These are phyloP conservation scores for Solanum ahanhuiri DNA, from an alignment of 257 asterid genomes.

Conservation along the genomic window DNA sequence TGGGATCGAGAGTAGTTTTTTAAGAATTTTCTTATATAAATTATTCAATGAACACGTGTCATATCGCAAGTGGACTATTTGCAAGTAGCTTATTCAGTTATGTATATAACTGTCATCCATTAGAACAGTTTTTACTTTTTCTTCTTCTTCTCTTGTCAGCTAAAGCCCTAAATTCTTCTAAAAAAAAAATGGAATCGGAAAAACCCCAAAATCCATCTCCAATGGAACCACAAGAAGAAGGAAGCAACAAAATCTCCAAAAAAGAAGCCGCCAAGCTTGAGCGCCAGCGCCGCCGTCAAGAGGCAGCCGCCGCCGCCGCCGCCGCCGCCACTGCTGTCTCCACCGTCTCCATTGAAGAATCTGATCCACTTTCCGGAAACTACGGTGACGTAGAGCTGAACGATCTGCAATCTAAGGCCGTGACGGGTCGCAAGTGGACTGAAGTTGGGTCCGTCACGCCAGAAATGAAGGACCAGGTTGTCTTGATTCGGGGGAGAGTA, in stretches of 20 bases:
- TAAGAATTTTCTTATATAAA: not conserved
- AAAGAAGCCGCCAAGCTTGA: constrained; percentile 72
- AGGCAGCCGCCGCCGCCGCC: constrained; percentile 49
- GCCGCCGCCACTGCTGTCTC: constrained; percentile 22
- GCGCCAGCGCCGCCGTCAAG: constrained; percentile 58
- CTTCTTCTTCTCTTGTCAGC: not conserved
- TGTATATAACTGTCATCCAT: not conserved
- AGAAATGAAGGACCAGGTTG: constrained; percentile 38
- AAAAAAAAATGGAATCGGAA: not conserved
- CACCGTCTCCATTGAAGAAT: constrained; percentile 17
- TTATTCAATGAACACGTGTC: not conserved
- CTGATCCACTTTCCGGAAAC: constrained; percentile 48
- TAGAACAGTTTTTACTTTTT: not conserved
- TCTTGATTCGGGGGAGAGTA: constrained; percentile 59
- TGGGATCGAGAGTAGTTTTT: not conserved
- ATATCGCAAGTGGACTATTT: not conserved
- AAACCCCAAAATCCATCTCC: not conserved
- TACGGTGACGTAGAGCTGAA: constrained; percentile 58
- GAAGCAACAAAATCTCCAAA: constrained; percentile 39
- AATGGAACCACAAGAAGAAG: not conserved
- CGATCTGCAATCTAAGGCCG: constrained; percentile 66
- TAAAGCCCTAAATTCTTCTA: not conserved
- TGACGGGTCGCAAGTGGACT: constrained; percentile 63
- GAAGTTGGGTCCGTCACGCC: constrained; percentile 32
- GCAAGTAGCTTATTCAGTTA: not conserved